Percentiles rank a stretch among this genome's conserved stretches.
These are phyloP conservation scores for Fusarium domesticum DNA, from an alignment of 2,329 filamentous ascomycete genomes.

Conservation along the genomic window DNA sequence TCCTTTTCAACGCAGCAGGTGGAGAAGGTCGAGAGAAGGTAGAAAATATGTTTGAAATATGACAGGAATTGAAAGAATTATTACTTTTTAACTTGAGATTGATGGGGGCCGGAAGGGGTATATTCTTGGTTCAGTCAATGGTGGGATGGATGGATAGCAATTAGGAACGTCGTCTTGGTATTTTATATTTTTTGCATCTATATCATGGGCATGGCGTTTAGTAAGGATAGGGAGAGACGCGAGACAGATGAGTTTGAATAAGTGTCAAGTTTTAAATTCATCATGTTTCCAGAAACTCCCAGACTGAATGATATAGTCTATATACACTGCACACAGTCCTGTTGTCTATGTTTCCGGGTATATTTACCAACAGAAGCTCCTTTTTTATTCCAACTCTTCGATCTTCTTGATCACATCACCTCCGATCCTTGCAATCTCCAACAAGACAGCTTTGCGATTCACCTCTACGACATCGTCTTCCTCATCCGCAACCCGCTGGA, in stretches of 20 bases:
- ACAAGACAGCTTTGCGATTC: slow-evolving; percentile 64
- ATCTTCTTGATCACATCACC: slow-evolving; percentile 67
- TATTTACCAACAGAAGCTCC: not conserved
- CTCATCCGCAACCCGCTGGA: slow-evolving; percentile 29
- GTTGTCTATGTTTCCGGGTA: not conserved
- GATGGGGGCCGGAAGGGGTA: not conserved
- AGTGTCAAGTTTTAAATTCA: not conserved
- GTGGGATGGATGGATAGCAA: too few species aligned
- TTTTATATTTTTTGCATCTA: too few species aligned
- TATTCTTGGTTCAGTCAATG: too few species aligned
- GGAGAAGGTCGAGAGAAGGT: slow-evolving; percentile 47
- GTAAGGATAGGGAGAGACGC: not conserved
- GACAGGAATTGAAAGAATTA: not conserved
- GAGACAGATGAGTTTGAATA: not conserved
- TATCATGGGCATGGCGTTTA: not conserved
- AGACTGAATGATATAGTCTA: not conserved
- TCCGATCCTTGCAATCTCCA: slow-evolving; percentile 69
- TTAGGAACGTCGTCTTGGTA: too few species aligned
- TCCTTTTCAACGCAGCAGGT: slow-evolving; percentile 74
- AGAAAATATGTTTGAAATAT: slow-evolving; percentile 1
- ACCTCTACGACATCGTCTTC: slow-evolving; percentile 54
- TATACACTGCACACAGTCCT: not conserved
- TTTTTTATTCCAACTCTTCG: slow-evolving; percentile 41
- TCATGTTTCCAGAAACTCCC: not conserved
- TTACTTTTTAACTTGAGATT: not conserved